A percentile compares a stretch with the other conserved stretches of the same genome.
These are phyloP conservation scores for Mortierella polycephala DNA, from an alignment of 371 early-diverging fungal genomes.

Conservation along the genomic window DNA sequence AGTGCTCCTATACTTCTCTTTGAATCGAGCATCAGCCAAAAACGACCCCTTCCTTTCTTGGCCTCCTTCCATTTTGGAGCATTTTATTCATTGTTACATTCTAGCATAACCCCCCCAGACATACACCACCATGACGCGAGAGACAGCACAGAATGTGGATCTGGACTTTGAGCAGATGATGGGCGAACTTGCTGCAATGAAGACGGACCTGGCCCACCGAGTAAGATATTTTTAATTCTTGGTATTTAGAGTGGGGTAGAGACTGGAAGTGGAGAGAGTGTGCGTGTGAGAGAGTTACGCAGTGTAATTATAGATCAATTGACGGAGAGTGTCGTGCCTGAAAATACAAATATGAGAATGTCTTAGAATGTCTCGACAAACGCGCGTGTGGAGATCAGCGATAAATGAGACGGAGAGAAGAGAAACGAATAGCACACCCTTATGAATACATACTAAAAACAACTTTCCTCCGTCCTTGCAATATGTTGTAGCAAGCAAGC, in stretches of 20 bases:
- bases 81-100: no score
- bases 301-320: no score
- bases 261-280: neutral
- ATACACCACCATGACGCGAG: slow-evolving; percentile 17
- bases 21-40: no score
- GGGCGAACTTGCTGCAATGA: slow-evolving; percentile 53
- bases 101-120: neutral
- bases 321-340: no score
- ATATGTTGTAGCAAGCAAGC: slow-evolving; percentile 32
- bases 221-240: slow-evolving; percentile 21
- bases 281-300: neutral
- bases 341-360: no score
- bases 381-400: no score
- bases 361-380: no score
- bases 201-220: slow-evolving; percentile 53
- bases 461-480: neutral
- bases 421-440: neutral
- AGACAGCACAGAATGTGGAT: slow-evolving; percentile 26
- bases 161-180: slow-evolving; percentile 55
- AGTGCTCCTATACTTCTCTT: neutral
- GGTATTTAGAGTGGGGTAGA: slow-evolving; percentile 1
- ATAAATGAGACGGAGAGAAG: no score
- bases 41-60: no score
- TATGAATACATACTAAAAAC: neutral
- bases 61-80: no score